Evolutionary conservation across 805 yeast species (phyloP), one percentile per base, ranked within the genome.

Genomic region (Yarrowia sp.): DNA sequence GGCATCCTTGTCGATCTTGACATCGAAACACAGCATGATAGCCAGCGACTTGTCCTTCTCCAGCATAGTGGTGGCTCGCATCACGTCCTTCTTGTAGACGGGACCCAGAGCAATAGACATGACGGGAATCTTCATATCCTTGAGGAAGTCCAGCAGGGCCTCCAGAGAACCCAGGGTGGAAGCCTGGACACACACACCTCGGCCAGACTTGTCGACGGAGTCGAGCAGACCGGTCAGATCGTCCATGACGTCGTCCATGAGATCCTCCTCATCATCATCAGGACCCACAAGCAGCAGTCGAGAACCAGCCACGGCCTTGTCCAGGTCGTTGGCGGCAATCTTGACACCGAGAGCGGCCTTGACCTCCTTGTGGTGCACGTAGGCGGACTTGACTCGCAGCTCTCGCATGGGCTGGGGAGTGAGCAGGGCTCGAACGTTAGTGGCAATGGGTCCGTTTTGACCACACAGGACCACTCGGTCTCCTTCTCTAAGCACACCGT

Each of bases 261-360:
- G 77, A 70, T 94, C 98, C 71, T 95, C 99, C 82, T 95, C 99
- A 74, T 95, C 98, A 74, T 95, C 99, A 70, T 91, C 97, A 72
- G 93, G 97, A 53, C 97, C 97, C 72, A 93, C 98, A 74, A 94
- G 94, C 72, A 95, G 82, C 79, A 95, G 83, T 78, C 99, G 86
- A 32, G 99, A 95, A 82, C 99, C 99, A 58, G 99, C 98, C 77
- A 95, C 97, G 12, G 99, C 99, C 81, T 95, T 94, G 76, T 95
- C 99, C 74, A 95, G 86, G 78, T 95, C 99, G 77, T 91, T 91
- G 49, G 99, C 99, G 69, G 98, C 96, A 78, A 95, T 92, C 85
- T 95, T 93, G 69, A 95, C 98, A 86, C 99, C 99, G 74, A 95
- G 85, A 46, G 99, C 99, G 36, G 99, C 99, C 83, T 94, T 95